These are phyloP conservation scores for Cerioporus squamosus DNA, from an alignment of 1,284 basidiomycete species.

Conservation along the genomic window DNA sequence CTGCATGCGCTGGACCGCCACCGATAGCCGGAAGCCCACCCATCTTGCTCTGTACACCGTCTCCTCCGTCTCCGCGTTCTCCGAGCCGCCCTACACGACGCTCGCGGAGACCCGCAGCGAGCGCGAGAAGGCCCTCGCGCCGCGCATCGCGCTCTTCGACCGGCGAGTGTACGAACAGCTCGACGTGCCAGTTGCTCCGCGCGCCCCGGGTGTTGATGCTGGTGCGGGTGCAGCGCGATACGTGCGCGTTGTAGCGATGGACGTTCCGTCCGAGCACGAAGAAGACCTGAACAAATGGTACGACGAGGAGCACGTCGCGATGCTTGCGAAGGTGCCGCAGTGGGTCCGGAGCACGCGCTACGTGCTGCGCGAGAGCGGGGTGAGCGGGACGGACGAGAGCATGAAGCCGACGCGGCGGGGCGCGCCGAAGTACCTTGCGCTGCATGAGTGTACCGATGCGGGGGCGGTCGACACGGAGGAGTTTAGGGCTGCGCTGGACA, in stretches of 20 bases:
- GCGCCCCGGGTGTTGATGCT: conserved; percentile 25
- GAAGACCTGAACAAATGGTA: conserved; percentile 46
- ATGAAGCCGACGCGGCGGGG: conserved; percentile 3
- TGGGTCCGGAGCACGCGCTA: conserved; percentile 38
- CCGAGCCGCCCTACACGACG: conserved; percentile 51
- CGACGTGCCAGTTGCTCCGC: conserved; percentile 27
- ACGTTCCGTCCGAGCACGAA: conserved; percentile 39
- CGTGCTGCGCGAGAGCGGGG: conserved; percentile 32
- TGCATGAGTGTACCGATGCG: conserved; percentile 38
- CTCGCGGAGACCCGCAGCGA: conserved; percentile 57
- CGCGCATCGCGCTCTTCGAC: conserved; percentile 51
- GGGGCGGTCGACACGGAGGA: conserved; percentile 29
- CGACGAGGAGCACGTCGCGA: conserved; percentile 39
- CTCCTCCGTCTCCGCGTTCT: conserved; percentile 47
- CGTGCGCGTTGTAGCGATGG: conserved; percentile 37
- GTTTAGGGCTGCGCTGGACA: conserved; percentile 32
- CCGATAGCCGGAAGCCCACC: conserved; percentile 44
- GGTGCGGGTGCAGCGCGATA: conserved; percentile 33
- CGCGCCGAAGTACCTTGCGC: conserved; percentile 37
- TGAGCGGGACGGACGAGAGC: conserved; percentile 10
- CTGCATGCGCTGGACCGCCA: conserved; percentile 51
- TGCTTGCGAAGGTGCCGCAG: conserved; percentile 36
- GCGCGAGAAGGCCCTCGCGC: conserved; percentile 53
- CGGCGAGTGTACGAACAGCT: conserved; percentile 51
- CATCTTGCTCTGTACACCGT: conserved; percentile 64